phyloP scores from a whole-genome alignment of 495 filamentous ascomycete species.

The Lophium mytilinum region DNA sequence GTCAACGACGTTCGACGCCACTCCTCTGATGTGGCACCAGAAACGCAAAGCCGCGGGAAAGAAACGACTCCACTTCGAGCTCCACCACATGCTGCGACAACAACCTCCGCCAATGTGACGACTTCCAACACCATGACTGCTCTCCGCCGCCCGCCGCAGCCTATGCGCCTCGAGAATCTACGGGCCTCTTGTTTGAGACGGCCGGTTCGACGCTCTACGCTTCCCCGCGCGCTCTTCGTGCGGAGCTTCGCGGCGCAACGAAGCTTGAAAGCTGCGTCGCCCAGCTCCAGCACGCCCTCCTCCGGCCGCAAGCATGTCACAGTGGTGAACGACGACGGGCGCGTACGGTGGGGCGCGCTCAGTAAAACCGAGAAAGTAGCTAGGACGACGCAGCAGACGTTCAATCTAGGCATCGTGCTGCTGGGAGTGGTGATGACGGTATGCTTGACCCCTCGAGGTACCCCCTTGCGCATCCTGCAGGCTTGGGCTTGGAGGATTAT shows the following conservation, averaged over 20 bases:
- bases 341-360: constrained; percentile 71
- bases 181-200: background rate
- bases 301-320: constrained; percentile 45
- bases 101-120: background rate
- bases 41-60: background rate
- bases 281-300: background rate
- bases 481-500: too few species aligned
- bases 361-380: constrained; percentile 68
- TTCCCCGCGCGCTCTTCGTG: background rate
- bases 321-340: constrained; percentile 71
- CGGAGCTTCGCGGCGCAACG: background rate
- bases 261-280: background rate
- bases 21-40: too few species aligned
- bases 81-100: background rate
- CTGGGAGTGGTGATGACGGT: constrained; percentile 71
- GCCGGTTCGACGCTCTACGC: background rate
- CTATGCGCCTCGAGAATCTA: background rate
- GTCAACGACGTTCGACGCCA: too few species aligned
- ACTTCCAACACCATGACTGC: background rate
- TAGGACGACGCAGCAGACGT: constrained; percentile 79
- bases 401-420: constrained; percentile 74
- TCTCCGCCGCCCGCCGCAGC: background rate
- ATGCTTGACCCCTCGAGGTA: constrained; percentile 17
- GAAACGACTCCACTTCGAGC: background rate
- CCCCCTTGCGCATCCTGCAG: too few species aligned